A percentile compares a stretch with the other conserved stretches of the same genome.
These are phyloP conservation scores for Orbilia brochopaga DNA, from an alignment of 2,329 filamentous ascomycete species.

Conservation along the genomic window DNA sequence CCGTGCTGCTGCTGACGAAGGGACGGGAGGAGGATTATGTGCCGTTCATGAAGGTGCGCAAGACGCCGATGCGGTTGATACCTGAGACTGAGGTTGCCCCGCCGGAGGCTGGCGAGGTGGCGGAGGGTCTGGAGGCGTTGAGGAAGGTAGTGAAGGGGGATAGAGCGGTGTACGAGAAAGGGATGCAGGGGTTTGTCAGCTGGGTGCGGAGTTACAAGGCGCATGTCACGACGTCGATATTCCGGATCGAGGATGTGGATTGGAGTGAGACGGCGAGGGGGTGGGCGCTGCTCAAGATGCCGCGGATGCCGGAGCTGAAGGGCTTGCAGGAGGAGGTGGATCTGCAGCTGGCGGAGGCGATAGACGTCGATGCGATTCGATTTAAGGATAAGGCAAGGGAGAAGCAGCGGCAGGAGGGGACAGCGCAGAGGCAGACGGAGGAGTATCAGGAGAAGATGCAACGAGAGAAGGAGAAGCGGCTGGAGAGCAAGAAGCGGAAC, in stretches of 20 bases:
- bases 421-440: constrained; percentile 59
- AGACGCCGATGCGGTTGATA: constrained; percentile 72
- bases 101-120: constrained; percentile 66
- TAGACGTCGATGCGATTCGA: constrained; percentile 70
- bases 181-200: constrained; percentile 87
- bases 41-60: constrained; percentile 81
- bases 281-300: constrained; percentile 85
- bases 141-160: constrained; percentile 66
- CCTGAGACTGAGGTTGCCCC: constrained; percentile 53
- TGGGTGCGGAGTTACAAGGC: constrained; percentile 92
- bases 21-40: constrained; percentile 90
- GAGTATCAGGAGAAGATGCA: constrained; percentile 57
- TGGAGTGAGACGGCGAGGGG: constrained; percentile 81
- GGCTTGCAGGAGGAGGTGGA: constrained; percentile 70
- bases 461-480: constrained; percentile 57
- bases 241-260: constrained; percentile 78
- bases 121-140: constrained; percentile 66
- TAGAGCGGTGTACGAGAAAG: constrained; percentile 79
- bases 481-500: constrained; percentile 57
- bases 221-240: constrained; percentile 89
- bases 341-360: constrained; percentile 66
- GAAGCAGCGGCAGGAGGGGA: constrained; percentile 66
- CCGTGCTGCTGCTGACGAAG: constrained; percentile 82
- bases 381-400: constrained; percentile 77
- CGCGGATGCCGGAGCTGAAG: constrained; percentile 90